Evolutionary conservation across 257 asterid species (phyloP).

Genomic region (Solanum chiquidenum): DNA sequence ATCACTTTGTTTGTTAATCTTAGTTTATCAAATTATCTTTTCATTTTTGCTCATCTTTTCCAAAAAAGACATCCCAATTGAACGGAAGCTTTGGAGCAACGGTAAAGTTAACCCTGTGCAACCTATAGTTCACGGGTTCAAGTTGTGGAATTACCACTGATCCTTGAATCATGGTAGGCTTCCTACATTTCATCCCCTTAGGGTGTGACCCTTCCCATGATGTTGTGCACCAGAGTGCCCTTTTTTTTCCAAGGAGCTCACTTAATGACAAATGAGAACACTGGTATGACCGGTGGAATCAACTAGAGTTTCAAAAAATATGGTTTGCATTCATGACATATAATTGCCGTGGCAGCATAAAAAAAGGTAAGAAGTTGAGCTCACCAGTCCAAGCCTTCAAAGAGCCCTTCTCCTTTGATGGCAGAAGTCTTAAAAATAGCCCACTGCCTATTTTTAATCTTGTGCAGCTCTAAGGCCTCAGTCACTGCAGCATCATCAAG

Average conservation of each 20-base stretch:
- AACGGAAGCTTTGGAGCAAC: not conserved
- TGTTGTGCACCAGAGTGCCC: not conserved
- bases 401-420: conserved; percentile 89
- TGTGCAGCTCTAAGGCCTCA: conserved; percentile 85
- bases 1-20: not conserved
- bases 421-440: conserved; percentile 91
- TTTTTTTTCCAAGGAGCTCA: not conserved
- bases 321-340: not conserved
- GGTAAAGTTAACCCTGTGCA: not conserved
- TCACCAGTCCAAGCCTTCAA: conserved; percentile 93
- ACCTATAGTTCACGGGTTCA: not conserved
- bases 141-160: not conserved
- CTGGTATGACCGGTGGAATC: not conserved
- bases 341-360: not conserved
- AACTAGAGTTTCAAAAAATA: not conserved
- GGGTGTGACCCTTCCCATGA: not conserved
- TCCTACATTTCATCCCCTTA: not conserved
- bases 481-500: conserved; percentile 90
- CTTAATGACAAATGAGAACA: not conserved
- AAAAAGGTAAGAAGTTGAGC: not conserved
- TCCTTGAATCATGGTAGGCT: not conserved
- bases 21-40: not conserved
- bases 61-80: not conserved
- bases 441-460: conserved; percentile 91
- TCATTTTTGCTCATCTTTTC: not conserved